Conservation (phyloP, 2,329 filamentous ascomycete genomes). For the Dactylellina leptospora region DNA sequence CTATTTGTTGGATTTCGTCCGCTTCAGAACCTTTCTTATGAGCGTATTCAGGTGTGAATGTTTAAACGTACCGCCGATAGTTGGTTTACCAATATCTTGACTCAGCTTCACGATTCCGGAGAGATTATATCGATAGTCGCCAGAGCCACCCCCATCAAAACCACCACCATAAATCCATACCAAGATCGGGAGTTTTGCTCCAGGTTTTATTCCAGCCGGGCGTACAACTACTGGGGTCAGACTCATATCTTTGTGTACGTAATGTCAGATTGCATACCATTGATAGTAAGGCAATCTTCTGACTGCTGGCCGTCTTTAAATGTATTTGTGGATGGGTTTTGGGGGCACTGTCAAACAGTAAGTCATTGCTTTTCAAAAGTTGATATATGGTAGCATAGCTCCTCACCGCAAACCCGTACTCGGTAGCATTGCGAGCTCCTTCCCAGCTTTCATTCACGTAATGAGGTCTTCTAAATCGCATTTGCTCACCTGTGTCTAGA, state of each 20-base stretch:
- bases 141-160: slow-evolving; percentile 60
- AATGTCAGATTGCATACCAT: slow-evolving; percentile 40
- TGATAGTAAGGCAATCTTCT: slow-evolving; percentile 59
- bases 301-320: neutral
- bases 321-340: slow-evolving; percentile 3
- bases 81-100: slow-evolving; percentile 65
- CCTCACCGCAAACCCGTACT: slow-evolving; percentile 54
- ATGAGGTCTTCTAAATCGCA: slow-evolving; percentile 61
- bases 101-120: slow-evolving; percentile 68
- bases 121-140: slow-evolving; percentile 70
- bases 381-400: slow-evolving; percentile 54
- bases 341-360: slow-evolving; percentile 1
- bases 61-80: slow-evolving; percentile 61
- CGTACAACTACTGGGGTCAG: slow-evolving; percentile 55
- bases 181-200: slow-evolving; percentile 56
- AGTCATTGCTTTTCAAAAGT: slow-evolving; percentile 31
- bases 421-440: neutral
- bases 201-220: slow-evolving; percentile 37
- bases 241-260: neutral
- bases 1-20: slow-evolving; percentile 54
- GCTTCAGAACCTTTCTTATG: neutral
- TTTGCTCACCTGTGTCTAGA: slow-evolving; percentile 64
- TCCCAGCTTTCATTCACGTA: slow-evolving; percentile 6
- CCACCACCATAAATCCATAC: slow-evolving; percentile 63
- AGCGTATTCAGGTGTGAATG: neutral